Evolutionary conservation across 495 filamentous ascomycete genomes (phyloP).

Genomic region (Lasiosphaeria miniovina): DNA sequence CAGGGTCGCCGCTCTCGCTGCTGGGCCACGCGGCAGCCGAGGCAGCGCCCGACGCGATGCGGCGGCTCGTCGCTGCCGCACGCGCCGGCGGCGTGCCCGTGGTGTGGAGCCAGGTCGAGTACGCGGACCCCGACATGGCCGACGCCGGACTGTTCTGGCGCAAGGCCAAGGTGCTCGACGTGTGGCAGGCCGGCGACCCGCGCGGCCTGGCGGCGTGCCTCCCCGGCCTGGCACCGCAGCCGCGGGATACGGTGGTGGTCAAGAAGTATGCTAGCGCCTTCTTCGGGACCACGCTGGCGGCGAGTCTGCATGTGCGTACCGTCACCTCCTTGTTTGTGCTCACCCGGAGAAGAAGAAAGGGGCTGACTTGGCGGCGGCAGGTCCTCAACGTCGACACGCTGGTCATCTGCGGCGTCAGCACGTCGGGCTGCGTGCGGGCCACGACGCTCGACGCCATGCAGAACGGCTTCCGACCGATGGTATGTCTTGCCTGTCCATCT

Average conservation of each 20-base stretch:
- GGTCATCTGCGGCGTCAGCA: slow-evolving; percentile 37
- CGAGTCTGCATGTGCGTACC: not conserved
- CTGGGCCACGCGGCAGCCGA: no score
- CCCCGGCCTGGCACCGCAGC: slow-evolving; percentile 28
- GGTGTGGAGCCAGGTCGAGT: no score
- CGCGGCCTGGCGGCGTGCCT: slow-evolving; percentile 29
- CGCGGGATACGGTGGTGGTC: slow-evolving; percentile 31
- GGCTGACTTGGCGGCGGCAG: slow-evolving; percentile 19
- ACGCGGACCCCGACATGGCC: slow-evolving; percentile 29
- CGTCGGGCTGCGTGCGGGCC: slow-evolving; percentile 36
- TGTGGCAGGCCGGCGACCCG: slow-evolving; percentile 35
- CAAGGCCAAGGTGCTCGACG: slow-evolving; percentile 30
- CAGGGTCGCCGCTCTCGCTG: no score
- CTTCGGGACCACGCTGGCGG: slow-evolving; percentile 35
- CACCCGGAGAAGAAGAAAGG: not conserved
- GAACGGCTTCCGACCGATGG: no score
- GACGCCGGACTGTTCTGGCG: slow-evolving; percentile 30
- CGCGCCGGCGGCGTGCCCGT: no score
- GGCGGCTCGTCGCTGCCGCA: no score
- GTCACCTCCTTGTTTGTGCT: not conserved
- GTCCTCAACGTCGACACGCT: slow-evolving; percentile 34
- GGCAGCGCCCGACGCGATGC: no score
- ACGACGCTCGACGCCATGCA: slow-evolving; percentile 34
- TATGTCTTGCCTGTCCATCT: no score
- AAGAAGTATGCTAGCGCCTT: slow-evolving; percentile 37